Base-by-base conservation (phyloP, 2,329 filamentous ascomycete genomes). In the Cordyceps cateniannulata region DNA sequence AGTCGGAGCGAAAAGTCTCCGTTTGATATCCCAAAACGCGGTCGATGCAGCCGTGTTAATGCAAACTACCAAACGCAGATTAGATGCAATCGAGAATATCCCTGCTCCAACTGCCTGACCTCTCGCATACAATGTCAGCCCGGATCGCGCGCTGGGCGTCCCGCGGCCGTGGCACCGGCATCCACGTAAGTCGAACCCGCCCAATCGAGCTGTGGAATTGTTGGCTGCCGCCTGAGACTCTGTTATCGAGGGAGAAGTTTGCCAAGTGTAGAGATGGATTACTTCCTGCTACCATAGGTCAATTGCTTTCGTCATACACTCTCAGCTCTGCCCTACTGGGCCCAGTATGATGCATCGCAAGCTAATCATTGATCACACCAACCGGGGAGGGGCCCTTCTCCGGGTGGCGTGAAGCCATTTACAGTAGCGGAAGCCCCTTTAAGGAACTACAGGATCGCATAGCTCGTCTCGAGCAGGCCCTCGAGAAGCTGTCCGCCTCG, bases 101-200 rank as follows among this genome's bases (percentile, higher is more conserved):
- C 65, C 20, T 66, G 65, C 60, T 66, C 65, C 38, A 66, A 66
- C 38, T 66, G 65, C 47, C 49, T 66, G 8, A 66, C 65, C 5
- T 66, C 65, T 16, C 65, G 62, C 8, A 64, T 66, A 16, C 50
- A 59, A 14, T 66, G 65, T 42, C 62, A 62, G n/a, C 62, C 65
- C 25, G 63, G 54, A 52, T 20, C 53, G 38, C 53, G 54, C 38
- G 54, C 48, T 27, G 60, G 60, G 32, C 47, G 54, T 32, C 27
- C 60, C 54, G 54, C 60, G 53, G 40, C 42, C 5, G 48, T 53
- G 58, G 58, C 49, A n/a, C 49, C 58, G 2, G 48, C 24, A n/a
- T 18, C 47, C 18, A 7, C 35, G 56, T 59, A 59, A 52, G 56
- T 52, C 20, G 32, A 50, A 29, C n/a, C 14, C 18, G 42, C 49